Base-by-base conservation (phyloP, 441 rosid genomes). In the Theobroma grandiflorum region DNA sequence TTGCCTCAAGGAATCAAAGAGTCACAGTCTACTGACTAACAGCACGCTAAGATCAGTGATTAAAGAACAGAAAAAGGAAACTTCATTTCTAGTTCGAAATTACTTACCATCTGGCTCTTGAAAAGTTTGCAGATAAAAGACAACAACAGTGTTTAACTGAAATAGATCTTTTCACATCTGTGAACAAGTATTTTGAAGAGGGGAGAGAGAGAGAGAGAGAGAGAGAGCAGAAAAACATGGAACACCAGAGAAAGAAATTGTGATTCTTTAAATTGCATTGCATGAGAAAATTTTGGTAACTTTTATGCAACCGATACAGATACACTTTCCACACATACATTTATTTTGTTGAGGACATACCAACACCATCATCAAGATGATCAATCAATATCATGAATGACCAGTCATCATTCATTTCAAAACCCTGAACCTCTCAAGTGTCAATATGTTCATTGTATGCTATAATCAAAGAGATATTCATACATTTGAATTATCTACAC, bases 271-370 rank as follows among this genome's bases (percentile, higher is more conserved):
- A 57, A 62, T 7, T 31, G 52, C 10, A 20, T 20, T 4, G 38
- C 18, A 7, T 2, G 47, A 61, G 75, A 40, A 78, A 73, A 65
- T 33, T 43, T 20, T 3, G n/a, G 55, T 69, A 43, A 71, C 10
- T 33, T 20, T 79, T 8, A 78, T 31, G 73, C 66, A 74, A 66
- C 71, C 53, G 59, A 79, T 58, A 79, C 64, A 70, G 58, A 76
- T 38, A 49, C 64, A 69, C 20, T 62, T 64, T 52, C 40, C 42
- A 65, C 12, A 35, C 42, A 77, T 49, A 69, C 67, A 75, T 37
- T 83, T 66, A 16, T 20, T 43, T 9, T 45, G 43, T 57, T 76
- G 33, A 62, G 45, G 74, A 67, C 55, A 20, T 47, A 64, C 47
- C 20, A 62, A 68, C 74, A 70, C 40, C 14, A 37, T 52, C 33